These are phyloP conservation scores for Penicillium simplicissimum DNA, from an alignment of 495 filamentous ascomycete genomes.

Conservation along the genomic window DNA sequence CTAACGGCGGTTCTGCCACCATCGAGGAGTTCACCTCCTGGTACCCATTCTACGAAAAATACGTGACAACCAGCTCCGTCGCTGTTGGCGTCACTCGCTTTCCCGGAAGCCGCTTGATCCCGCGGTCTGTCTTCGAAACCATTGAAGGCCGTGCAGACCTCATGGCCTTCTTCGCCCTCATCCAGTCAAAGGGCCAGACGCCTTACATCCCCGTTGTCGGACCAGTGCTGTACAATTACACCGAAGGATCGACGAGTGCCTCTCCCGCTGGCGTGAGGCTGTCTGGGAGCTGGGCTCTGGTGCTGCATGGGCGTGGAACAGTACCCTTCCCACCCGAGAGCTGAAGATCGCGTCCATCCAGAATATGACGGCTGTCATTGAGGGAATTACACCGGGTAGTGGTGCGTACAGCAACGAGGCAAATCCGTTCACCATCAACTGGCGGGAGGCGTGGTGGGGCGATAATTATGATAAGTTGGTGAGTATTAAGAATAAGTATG, in stretches of 20 bases:
- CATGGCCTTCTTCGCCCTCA: background rate
- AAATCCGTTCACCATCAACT: background rate
- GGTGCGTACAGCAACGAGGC: background rate
- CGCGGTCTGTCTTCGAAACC: background rate
- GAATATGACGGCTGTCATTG: background rate
- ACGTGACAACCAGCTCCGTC: background rate
- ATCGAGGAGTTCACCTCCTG: background rate
- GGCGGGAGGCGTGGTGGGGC: background rate
- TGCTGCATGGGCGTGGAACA: background rate
- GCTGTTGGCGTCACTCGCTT: background rate
- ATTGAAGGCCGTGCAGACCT: background rate
- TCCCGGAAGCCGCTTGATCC: background rate
- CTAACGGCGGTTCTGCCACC: background rate
- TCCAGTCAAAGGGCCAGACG: background rate
- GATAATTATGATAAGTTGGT: background rate
- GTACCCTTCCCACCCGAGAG: background rate
- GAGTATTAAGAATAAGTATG: background rate
- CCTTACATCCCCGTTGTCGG: background rate
- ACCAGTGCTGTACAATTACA: background rate
- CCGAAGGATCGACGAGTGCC: background rate
- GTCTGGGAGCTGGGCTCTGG: background rate
- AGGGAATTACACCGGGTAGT: background rate
- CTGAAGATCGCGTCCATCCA: background rate
- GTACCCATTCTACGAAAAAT: background rate
- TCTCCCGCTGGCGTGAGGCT: background rate